Base-by-base conservation (phyloP, 768 basidiomycete species). In the Goffeauzyma gilvescens region DNA sequence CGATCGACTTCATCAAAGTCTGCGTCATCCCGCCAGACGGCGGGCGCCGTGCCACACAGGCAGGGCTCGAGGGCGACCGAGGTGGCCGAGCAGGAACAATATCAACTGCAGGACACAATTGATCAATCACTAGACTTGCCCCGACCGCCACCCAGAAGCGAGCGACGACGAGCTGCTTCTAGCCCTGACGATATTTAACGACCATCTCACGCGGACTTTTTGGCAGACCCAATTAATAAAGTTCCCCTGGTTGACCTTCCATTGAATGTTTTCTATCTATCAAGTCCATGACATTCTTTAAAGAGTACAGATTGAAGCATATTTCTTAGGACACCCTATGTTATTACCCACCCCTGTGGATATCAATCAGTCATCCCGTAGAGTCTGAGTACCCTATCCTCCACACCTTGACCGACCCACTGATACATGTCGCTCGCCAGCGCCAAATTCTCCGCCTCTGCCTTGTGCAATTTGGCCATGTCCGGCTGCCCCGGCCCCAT, bases 401-500 rank as follows among this genome's bases (percentile, higher is more conserved):
- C 87, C 28, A 89, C 71, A 39, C 79, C 82, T 27, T 77, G 71
- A 13, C 82, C 84, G 21, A 73, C 72, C 85, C 85, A 95, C 17
- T 65, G 63, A 61, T 90, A 87, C 48, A 81, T 60, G 24, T 84
- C 84, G 56, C 86, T 79, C 0, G 87, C 75, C 53, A 96, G 79
- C 51, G 85, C 81, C 15, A 98, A 72, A 63, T 93, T 90, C 63
- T 96, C 90, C 49, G 70, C 71, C 65, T 98, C 93, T 5, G 76
- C 76, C 52, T 82, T 81, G 71, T 87, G 87, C 30, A 95, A 62
- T 60, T 96, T 96, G 55, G 67, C 71, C 63, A 72, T 87, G 59
- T 96, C 90, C 57, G 86, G 85, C 33, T 75, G 74, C 35, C 74
- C 79, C 6, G 55, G 62, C 23, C 57, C 64, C 5, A 55, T 53